These are phyloP conservation scores for Fusarium hainanense DNA, from an alignment of 2,329 filamentous ascomycete species.

Conservation along the genomic window DNA sequence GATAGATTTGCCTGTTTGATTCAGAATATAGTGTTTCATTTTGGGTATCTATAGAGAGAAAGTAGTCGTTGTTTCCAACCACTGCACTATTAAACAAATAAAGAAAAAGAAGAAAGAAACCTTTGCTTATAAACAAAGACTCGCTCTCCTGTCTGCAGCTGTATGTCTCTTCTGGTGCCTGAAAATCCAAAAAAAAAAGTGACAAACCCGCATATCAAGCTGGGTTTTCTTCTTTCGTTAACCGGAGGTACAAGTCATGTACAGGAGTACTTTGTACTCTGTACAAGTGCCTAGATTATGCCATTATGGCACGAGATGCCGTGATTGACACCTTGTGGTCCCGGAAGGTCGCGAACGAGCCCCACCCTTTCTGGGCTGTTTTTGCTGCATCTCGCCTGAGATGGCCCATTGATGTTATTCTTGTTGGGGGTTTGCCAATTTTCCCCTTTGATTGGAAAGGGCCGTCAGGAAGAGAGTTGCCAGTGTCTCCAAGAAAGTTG, in stretches of 20 bases:
- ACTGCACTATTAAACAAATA: conserved; percentile 10
- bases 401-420: background rate
- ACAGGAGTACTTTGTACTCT: background rate
- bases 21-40: conserved; percentile 22
- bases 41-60: conserved; percentile 36
- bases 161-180: background rate
- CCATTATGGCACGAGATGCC: conserved; percentile 34
- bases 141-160: background rate
- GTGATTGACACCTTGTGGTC: conserved; percentile 30
- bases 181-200: conserved; percentile 1
- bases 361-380: conserved; percentile 34
- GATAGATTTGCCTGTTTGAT: background rate
- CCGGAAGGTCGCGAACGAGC: background rate
- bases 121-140: background rate
- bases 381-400: conserved; percentile 20
- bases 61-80: conserved; percentile 14
- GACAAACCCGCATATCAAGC: conserved; percentile 1
- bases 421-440: background rate
- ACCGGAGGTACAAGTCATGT: background rate
- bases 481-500: background rate
- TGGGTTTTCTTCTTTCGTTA: background rate
- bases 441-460: background rate
- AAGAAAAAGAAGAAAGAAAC: conserved; percentile 8
- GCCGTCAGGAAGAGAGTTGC: background rate
- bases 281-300: conserved; percentile 22